A percentile compares a stretch with the other conserved stretches of the same genome.
phyloP scores from a whole-genome alignment of 345 rosid genomes.

The Arabidopsis suecica region DNA sequence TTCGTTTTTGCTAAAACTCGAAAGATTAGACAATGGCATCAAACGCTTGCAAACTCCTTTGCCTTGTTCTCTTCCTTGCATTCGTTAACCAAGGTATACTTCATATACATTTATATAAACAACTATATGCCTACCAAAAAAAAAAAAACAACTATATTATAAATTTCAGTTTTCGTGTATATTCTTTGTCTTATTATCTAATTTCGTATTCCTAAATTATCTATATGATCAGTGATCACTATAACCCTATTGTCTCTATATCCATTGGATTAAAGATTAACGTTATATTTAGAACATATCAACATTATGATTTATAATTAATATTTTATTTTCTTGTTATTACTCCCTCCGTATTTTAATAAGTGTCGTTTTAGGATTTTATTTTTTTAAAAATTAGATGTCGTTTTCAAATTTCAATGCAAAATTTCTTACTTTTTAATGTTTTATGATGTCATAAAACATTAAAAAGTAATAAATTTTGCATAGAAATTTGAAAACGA shows the following conservation, averaged over 20 bases:
- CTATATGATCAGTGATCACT: not conserved
- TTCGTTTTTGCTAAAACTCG: not conserved
- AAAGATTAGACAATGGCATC: conserved; percentile 32
- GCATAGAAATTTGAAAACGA: no score
- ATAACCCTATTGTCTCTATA: not conserved
- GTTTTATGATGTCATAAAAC: no score
- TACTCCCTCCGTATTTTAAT: no score
- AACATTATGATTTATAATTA: not conserved
- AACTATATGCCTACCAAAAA: no score
- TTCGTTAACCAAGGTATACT: conserved; percentile 30
- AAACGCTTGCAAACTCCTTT: conserved; percentile 24
- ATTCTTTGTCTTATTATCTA: not conserved
- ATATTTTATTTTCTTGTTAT: not conserved
- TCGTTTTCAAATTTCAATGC: no score
- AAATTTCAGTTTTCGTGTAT: not conserved
- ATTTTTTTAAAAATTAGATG: no score
- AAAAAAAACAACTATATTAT: no score
- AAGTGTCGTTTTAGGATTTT: no score
- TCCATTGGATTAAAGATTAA: not conserved
- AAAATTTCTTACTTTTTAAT: no score
- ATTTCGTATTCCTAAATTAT: not conserved
- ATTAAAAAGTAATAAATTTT: no score
- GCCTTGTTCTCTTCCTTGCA: conserved; percentile 17
- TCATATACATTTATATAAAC: not conserved
- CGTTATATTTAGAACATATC: not conserved